These are phyloP conservation scores for Xylaria castorea DNA, from an alignment of 495 filamentous ascomycete genomes.

Conservation along the genomic window DNA sequence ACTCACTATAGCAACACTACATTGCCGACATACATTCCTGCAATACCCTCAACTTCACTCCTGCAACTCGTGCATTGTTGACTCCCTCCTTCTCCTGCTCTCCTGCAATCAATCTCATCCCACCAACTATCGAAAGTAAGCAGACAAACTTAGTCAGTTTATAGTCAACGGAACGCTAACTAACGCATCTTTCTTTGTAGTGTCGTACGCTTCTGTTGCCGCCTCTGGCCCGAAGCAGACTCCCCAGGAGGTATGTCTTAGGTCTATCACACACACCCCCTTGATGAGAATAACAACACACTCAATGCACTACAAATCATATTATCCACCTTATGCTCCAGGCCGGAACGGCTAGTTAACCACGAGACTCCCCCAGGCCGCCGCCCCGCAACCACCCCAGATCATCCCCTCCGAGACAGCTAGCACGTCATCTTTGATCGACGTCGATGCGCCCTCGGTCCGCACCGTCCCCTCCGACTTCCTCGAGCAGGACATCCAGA, in stretches of 20 bases:
- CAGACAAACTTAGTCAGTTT: neutral
- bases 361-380: constrained; percentile 50
- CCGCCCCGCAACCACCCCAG: constrained; percentile 68
- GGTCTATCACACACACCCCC: neutral
- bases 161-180: neutral
- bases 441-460: constrained; percentile 78
- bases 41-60: neutral
- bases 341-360: constrained; percentile 5
- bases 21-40: neutral
- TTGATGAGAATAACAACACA: neutral
- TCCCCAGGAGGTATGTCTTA: constrained; percentile 67
- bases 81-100: neutral
- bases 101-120: neutral
- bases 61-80: neutral
- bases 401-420: constrained; percentile 65
- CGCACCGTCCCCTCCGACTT: constrained; percentile 72
- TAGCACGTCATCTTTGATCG: constrained; percentile 68
- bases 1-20: neutral
- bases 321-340: neutral
- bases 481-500: constrained; percentile 68
- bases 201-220: constrained; percentile 81
- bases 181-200: constrained; percentile 39
- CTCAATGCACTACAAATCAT: too few species aligned
- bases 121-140: constrained; percentile 2
- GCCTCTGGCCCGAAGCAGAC: constrained; percentile 75